These are phyloP conservation scores for Moelleriella libera DNA, from an alignment of 2,329 filamentous ascomycete species.

Conservation along the genomic window DNA sequence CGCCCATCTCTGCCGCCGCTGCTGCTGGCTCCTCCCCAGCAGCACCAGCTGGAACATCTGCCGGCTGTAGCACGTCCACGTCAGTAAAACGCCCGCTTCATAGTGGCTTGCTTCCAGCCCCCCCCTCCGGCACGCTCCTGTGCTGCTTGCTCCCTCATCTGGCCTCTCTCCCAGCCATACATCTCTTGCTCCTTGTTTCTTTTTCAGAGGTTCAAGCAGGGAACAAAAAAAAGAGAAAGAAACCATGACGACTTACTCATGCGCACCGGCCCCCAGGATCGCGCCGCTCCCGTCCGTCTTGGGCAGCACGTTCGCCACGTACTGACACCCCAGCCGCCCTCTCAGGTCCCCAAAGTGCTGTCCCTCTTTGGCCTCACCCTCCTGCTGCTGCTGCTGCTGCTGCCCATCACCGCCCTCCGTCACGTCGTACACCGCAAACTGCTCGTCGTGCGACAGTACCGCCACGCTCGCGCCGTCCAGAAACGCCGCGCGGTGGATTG, in stretches of 20 bases:
- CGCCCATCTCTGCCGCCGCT: slow-evolving; percentile 27
- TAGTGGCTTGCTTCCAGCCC: too few relatives aligned
- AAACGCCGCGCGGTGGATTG: slow-evolving; percentile 63
- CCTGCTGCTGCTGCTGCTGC: too few relatives aligned
- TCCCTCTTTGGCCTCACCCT: too few relatives aligned
- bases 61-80: slow-evolving; percentile 22
- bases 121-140: too few relatives aligned
- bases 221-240: slow-evolving; percentile 1
- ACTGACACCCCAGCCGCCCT: slow-evolving; percentile 52
- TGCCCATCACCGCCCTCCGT: slow-evolving; percentile 53
- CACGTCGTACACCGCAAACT: slow-evolving; percentile 57
- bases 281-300: slow-evolving; percentile 45
- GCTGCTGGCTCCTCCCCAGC: slow-evolving; percentile 30
- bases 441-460: slow-evolving; percentile 66
- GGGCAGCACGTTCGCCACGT: slow-evolving; percentile 52
- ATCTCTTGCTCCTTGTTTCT: too few relatives aligned
- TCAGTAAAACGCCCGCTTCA: too few relatives aligned
- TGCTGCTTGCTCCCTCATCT: too few relatives aligned
- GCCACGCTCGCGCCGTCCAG: slow-evolving; percentile 50
- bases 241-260: slow-evolving; percentile 39
- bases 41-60: slow-evolving; percentile 47
- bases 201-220: too few relatives aligned
- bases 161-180: too few relatives aligned
- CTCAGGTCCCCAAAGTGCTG: slow-evolving; percentile 56
- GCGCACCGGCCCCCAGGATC: slow-evolving; percentile 50